phyloP scores from a whole-genome alignment of 352 stramenopile genomes.

The Aphanomyces stellatus region DNA sequence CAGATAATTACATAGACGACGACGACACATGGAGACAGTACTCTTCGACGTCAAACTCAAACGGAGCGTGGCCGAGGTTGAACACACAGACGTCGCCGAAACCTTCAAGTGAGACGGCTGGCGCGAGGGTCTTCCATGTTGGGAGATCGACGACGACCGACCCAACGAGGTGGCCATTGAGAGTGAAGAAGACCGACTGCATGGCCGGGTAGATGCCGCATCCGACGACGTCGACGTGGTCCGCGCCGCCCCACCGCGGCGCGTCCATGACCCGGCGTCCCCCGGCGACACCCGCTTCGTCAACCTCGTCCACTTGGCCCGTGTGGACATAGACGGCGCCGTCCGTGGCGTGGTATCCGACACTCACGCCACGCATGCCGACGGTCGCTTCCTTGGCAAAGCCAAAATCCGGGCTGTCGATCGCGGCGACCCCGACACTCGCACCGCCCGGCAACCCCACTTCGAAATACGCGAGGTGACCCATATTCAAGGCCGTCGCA shows the following conservation, averaged over 20 bases:
- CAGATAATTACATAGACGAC: not conserved
- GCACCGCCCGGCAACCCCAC: slow-evolving; percentile 60
- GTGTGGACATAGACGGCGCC: slow-evolving; percentile 81
- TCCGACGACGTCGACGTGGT: slow-evolving; percentile 36
- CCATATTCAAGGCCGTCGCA: slow-evolving; percentile 39
- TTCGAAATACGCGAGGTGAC: slow-evolving; percentile 71
- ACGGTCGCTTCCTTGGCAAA: slow-evolving; percentile 77
- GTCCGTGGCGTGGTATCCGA: slow-evolving; percentile 81
- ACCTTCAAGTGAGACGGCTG: slow-evolving; percentile 67
- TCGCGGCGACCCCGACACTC: slow-evolving; percentile 63
- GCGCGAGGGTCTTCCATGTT: slow-evolving; percentile 37
- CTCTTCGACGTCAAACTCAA: slow-evolving; percentile 77
- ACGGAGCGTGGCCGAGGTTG: slow-evolving; percentile 61
- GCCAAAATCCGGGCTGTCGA: slow-evolving; percentile 56
- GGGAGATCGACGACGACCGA: slow-evolving; percentile 33
- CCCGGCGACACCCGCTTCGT: slow-evolving; percentile 56
- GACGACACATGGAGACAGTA: slow-evolving; percentile 43
- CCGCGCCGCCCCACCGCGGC: slow-evolving; percentile 23
- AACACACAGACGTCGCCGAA: slow-evolving; percentile 62
- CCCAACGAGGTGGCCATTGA: slow-evolving; percentile 62
- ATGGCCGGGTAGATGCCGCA: slow-evolving; percentile 57
- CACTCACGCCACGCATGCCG: slow-evolving; percentile 71
- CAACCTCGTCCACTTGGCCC: slow-evolving; percentile 52
- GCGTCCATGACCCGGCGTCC: slow-evolving; percentile 48
- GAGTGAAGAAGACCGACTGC: slow-evolving; percentile 65